phyloP scores from a whole-genome alignment of 78 protist genomes.

The Emiliania huxleyi region DNA sequence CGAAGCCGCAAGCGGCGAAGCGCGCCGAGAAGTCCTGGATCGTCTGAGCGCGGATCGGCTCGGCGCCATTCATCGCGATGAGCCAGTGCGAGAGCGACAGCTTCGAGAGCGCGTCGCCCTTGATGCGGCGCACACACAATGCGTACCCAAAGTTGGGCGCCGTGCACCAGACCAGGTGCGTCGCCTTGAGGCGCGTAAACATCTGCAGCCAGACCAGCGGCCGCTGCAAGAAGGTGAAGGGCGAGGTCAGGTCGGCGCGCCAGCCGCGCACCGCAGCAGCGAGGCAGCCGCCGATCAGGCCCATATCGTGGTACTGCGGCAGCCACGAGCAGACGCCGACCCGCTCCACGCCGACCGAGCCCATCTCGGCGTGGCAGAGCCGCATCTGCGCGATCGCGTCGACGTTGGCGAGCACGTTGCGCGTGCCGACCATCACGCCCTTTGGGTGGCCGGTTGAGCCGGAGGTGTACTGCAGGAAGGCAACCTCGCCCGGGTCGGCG shows the following conservation, averaged over 20 bases:
- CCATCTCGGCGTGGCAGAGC: background rate
- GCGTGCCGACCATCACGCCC: background rate
- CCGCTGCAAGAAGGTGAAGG: background rate
- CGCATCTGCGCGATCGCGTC: background rate
- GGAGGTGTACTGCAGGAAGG: background rate
- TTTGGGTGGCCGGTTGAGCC: background rate
- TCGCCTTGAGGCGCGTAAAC: background rate
- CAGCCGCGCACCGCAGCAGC: background rate
- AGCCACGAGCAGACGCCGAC: background rate
- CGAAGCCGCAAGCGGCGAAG: background rate
- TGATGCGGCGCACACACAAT: background rate
- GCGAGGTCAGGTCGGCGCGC: background rate
- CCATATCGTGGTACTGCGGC: slow-evolving; percentile 38
- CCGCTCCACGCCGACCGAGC: background rate
- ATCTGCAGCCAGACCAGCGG: background rate
- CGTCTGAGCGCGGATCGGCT: background rate
- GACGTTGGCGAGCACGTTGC: background rate
- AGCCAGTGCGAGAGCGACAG: background rate
- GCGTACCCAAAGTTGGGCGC: background rate
- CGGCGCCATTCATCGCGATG: background rate
- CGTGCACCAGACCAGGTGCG: background rate
- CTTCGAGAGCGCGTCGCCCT: background rate
- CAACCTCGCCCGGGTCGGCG: background rate
- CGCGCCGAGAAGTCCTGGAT: background rate
- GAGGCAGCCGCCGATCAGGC: background rate